phyloP scores from a whole-genome alignment of 768 basidiomycete genomes.

The Agrocybe chaxingu region DNA sequence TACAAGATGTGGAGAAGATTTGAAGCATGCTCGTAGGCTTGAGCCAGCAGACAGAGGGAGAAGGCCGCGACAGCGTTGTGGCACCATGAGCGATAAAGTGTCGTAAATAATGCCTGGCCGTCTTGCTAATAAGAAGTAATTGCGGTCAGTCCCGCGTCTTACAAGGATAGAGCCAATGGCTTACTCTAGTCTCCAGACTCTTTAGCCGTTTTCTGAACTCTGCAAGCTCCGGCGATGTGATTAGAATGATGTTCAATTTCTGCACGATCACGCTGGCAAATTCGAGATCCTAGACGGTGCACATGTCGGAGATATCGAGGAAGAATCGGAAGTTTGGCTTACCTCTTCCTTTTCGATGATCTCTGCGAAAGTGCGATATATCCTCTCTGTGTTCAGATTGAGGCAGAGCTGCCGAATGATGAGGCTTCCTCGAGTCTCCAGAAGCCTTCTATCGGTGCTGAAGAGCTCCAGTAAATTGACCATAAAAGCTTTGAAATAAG shows the following conservation, averaged over 20 bases:
- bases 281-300: constrained; percentile 74
- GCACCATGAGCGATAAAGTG: constrained; percentile 96
- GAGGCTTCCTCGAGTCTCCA: constrained; percentile 90
- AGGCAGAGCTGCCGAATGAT: constrained; percentile 95
- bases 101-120: constrained; percentile 92
- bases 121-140: constrained; percentile 62
- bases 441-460: constrained; percentile 85
- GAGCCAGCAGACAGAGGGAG: constrained; percentile 92
- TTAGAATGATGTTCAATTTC: constrained; percentile 94
- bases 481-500: constrained; percentile 96
- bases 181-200: constrained; percentile 86
- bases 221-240: constrained; percentile 92
- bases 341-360: constrained; percentile 98
- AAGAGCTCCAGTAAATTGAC: constrained; percentile 91
- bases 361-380: constrained; percentile 95
- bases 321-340: constrained; percentile 14
- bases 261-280: constrained; percentile 98
- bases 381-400: constrained; percentile 91
- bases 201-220: constrained; percentile 93
- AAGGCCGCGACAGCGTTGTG: constrained; percentile 98
- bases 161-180: constrained; percentile 19
- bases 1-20: constrained; percentile 95
- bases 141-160: neutral
- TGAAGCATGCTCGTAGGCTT: constrained; percentile 98
- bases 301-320: neutral